Percentiles rank a stretch among this genome's conserved stretches.
These are phyloP conservation scores for Dalechampia spathulata DNA, from an alignment of 441 rosid species.

Conservation along the genomic window DNA sequence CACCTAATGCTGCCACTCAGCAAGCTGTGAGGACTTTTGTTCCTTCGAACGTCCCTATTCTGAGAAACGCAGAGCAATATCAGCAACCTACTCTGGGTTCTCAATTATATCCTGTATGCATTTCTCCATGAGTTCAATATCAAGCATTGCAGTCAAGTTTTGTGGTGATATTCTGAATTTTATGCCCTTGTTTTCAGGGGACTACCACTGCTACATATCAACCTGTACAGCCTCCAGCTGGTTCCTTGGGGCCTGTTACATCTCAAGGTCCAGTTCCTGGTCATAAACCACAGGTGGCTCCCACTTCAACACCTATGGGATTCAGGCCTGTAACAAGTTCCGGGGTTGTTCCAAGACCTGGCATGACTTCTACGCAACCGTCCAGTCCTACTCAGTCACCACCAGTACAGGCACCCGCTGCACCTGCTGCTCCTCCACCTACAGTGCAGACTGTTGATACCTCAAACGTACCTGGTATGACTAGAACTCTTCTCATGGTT, in stretches of 20 bases:
- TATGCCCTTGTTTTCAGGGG: constrained; percentile 42
- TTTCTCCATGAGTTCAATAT: constrained; percentile 11
- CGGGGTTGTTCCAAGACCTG: constrained; percentile 64
- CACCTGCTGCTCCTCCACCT: constrained; percentile 79
- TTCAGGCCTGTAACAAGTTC: constrained; percentile 59
- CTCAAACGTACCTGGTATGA: constrained; percentile 83
- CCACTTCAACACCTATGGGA: constrained; percentile 46
- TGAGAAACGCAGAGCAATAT: constrained; percentile 78
- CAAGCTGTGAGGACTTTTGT: constrained; percentile 64
- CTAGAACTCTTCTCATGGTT: neutral
- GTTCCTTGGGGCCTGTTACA: constrained; percentile 41
- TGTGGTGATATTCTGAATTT: constrained; percentile 11
- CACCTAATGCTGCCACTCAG: constrained; percentile 46
- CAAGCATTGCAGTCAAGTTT: constrained; percentile 8
- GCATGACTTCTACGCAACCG: constrained; percentile 60
- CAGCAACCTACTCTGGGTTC: constrained; percentile 79
- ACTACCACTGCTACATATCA: constrained; percentile 42
- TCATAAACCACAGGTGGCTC: constrained; percentile 56
- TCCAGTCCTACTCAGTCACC: constrained; percentile 59
- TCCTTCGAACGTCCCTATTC: constrained; percentile 73
- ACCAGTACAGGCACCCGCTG: constrained; percentile 42
- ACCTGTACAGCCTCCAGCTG: constrained; percentile 51
- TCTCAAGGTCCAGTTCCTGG: constrained; percentile 58
- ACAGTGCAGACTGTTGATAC: constrained; percentile 91
- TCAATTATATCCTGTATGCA: constrained; percentile 77